A percentile compares a stretch with the other conserved stretches of the same genome.
Conservation (phyloP, 2,329 filamentous ascomycete genomes). For the Arthrobotrys sphaeroides region DNA sequence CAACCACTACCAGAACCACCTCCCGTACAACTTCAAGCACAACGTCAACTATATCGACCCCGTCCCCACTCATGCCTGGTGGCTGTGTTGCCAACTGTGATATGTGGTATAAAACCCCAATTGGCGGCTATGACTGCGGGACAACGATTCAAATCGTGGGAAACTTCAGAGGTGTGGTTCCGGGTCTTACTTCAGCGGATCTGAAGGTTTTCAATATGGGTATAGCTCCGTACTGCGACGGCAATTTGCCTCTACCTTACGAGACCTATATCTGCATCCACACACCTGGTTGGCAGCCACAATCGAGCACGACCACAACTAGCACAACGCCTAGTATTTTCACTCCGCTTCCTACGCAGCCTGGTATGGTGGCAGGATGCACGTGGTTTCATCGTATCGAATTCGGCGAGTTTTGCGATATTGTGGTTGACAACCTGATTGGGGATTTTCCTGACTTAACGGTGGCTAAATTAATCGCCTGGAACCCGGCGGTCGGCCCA, state of each 20-base stretch:
- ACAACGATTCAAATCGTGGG: background rate
- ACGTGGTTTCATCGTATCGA: constrained; percentile 8
- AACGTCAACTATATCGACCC: background rate
- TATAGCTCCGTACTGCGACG: background rate
- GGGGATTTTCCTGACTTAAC: background rate
- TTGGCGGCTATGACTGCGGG: background rate
- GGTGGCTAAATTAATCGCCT: background rate
- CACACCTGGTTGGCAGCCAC: background rate
- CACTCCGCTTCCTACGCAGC: background rate
- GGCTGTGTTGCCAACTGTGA: background rate
- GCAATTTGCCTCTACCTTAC: background rate
- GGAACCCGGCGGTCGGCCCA: background rate
- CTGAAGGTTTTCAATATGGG: background rate
- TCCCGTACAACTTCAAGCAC: constrained; percentile 1
- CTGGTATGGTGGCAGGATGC: constrained; percentile 10
- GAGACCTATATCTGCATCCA: background rate
- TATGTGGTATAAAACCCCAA: background rate
- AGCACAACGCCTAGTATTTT: background rate
- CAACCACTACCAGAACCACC: background rate
- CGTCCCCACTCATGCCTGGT: background rate
- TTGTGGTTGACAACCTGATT: background rate
- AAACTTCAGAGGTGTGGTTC: background rate
- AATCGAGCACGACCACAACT: background rate
- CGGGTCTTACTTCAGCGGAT: background rate
- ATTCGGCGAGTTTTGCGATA: constrained; percentile 15